These are phyloP conservation scores for Coemansia sp. DNA, from an alignment of 192 early-diverging fungal species.

Conservation along the genomic window DNA sequence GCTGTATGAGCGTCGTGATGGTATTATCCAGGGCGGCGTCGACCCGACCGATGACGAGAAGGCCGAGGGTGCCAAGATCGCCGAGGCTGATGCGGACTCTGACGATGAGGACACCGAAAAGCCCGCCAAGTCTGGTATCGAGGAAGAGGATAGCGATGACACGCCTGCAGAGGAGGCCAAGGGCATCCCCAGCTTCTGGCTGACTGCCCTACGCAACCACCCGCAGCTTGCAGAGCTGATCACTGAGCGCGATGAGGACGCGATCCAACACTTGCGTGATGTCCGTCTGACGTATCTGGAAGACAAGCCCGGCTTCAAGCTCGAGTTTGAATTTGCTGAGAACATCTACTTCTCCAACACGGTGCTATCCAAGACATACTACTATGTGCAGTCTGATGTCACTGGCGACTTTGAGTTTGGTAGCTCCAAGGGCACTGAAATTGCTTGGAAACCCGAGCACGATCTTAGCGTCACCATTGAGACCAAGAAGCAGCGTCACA, in stretches of 20 bases:
- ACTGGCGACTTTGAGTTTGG: conserved; percentile 88
- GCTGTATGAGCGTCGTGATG: conserved; percentile 84
- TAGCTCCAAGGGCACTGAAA: conserved; percentile 85
- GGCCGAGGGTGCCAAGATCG: conserved; percentile 61
- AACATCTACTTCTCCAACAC: conserved; percentile 91
- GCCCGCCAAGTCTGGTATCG: conserved; percentile 30
- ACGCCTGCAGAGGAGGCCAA: conserved; percentile 35
- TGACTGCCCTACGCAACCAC: conserved; percentile 88
- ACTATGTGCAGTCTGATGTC: conserved; percentile 77
- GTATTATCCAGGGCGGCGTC: conserved; percentile 70
- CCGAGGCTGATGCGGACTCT: conserved; percentile 60
- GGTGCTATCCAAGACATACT: conserved; percentile 91
- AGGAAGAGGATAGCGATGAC: conserved; percentile 55
- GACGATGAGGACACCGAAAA: conserved; percentile 53
- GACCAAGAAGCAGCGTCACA: conserved; percentile 99
- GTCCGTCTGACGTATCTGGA: conserved; percentile 81
- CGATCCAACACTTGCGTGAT: conserved; percentile 85
- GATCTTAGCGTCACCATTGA: conserved; percentile 91
- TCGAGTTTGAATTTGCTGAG: conserved; percentile 87
- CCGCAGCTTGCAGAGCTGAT: conserved; percentile 78
- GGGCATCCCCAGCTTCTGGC: conserved; percentile 97
- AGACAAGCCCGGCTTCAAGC: conserved; percentile 88
- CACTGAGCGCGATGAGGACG: conserved; percentile 88
- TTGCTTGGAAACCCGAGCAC: conserved; percentile 97
- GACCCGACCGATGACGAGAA: conserved; percentile 93